A percentile compares a stretch with the other conserved stretches of the same genome.
Evolutionary conservation across 192 early-diverging fungal genomes (phyloP).

Genomic region (Pilobolus umbonatus): DNA sequence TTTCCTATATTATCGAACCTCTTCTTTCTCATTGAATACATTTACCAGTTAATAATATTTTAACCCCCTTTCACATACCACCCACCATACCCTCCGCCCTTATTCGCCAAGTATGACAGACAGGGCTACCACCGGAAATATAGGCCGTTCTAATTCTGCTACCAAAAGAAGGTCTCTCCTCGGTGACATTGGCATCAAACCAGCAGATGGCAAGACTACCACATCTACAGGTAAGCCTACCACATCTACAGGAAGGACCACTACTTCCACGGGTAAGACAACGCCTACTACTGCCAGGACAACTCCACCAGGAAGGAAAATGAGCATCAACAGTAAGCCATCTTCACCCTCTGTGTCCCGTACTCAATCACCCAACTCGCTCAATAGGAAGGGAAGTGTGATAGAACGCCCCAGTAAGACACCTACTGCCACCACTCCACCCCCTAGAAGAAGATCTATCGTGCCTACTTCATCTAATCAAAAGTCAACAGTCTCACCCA

Average conservation of each 20-base stretch:
- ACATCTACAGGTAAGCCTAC: background rate
- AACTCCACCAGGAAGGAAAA: background rate
- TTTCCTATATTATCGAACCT: background rate
- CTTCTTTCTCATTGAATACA: background rate
- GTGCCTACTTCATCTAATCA: conserved; percentile 1
- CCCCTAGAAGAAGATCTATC: conserved; percentile 4
- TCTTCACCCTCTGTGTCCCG: conserved; percentile 4
- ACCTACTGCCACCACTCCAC: background rate
- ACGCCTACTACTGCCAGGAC: background rate
- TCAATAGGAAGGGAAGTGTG: background rate
- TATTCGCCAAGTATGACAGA: background rate
- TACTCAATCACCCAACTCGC: background rate
- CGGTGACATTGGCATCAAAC: background rate
- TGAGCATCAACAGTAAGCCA: background rate
- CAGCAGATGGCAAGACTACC: background rate
- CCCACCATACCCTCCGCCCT: background rate
- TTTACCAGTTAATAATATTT: background rate
- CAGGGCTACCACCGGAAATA: background rate
- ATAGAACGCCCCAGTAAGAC: background rate
- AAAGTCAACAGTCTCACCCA: background rate
- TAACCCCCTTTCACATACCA: background rate
- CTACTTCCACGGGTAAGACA: background rate
- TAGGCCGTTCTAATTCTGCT: background rate
- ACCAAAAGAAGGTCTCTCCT: conserved; percentile 6
- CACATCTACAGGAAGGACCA: conserved; percentile 1